Evolutionary conservation across 331 rosid genomes (phyloP).

Genomic region (Erythrophleum ivorense): DNA sequence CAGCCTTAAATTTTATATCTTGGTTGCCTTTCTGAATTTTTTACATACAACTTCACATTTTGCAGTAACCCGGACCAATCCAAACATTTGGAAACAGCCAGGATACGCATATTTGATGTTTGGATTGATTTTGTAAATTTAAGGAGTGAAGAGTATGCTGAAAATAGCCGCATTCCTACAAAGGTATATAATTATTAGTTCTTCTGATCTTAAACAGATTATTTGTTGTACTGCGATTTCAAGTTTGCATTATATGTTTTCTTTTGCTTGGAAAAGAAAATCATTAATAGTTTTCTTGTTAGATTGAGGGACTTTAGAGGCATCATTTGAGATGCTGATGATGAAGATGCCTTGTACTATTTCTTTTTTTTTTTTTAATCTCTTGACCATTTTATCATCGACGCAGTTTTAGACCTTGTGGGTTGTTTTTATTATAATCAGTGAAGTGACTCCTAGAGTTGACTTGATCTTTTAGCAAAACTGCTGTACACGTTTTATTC

Average conservation of each 20-base stretch:
- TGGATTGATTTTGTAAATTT: conserved; percentile 96
- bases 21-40: not conserved
- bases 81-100: conserved; percentile 95
- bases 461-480: no score
- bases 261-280: not conserved
- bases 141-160: conserved; percentile 84
- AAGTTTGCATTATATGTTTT: not conserved
- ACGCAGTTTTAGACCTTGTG: no score
- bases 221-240: not conserved
- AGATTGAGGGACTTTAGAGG: not conserved
- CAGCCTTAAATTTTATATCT: conserved; percentile 27
- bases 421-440: no score
- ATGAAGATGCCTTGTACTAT: no score
- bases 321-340: conserved; percentile 9
- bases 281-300: not conserved
- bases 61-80: conserved; percentile 96
- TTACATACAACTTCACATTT: conserved; percentile 26
- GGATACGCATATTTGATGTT: conserved; percentile 81
- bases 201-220: conserved; percentile 1
- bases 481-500: no score
- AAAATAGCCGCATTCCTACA: conserved; percentile 91
- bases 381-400: no score
- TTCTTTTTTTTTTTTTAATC: no score
- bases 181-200: conserved; percentile 49
- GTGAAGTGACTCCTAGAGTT: no score